Conservation (phyloP, 192 early-diverging fungal species). For the Radiomyces spectabilis region DNA sequence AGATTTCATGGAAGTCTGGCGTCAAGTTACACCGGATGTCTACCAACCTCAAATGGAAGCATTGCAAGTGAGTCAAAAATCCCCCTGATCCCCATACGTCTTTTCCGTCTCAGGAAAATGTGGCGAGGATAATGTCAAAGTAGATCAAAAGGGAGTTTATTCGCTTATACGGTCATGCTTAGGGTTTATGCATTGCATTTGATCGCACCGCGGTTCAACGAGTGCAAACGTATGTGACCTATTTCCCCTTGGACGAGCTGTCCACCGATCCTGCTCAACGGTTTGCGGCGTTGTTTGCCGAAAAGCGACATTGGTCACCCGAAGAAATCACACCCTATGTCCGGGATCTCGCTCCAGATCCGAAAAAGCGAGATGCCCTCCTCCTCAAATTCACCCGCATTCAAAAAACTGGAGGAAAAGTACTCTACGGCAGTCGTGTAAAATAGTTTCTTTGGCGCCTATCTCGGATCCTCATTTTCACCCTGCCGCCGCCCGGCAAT, state of each 20-base stretch:
- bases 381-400: slow-evolving; percentile 40
- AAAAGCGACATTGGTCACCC: slow-evolving; percentile 33
- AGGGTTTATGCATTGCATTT: neutral
- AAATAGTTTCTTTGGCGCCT: too few species aligned
- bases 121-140: too few species aligned
- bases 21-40: slow-evolving; percentile 20
- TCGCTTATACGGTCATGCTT: too few species aligned
- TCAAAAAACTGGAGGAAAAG: slow-evolving; percentile 24
- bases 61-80: slow-evolving; percentile 21
- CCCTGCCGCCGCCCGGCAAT: too few species aligned
- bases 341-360: slow-evolving; percentile 35
- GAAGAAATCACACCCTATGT: slow-evolving; percentile 40
- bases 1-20: slow-evolving; percentile 36
- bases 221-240: slow-evolving; percentile 23
- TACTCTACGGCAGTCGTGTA: slow-evolving; percentile 37
- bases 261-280: slow-evolving; percentile 33
- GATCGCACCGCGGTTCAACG: slow-evolving; percentile 11
- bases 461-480: too few species aligned
- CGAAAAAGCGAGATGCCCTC: slow-evolving; percentile 36
- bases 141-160: neutral
- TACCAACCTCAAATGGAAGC: slow-evolving; percentile 21
- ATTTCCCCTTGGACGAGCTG: slow-evolving; percentile 30
- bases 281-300: slow-evolving; percentile 34
- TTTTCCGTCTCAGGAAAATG: too few species aligned
- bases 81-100: too few species aligned